Percentiles rank a stretch among this genome's conserved stretches.
phyloP scores from a whole-genome alignment of 2,329 filamentous ascomycete genomes.

The Exophiala bonariae region DNA sequence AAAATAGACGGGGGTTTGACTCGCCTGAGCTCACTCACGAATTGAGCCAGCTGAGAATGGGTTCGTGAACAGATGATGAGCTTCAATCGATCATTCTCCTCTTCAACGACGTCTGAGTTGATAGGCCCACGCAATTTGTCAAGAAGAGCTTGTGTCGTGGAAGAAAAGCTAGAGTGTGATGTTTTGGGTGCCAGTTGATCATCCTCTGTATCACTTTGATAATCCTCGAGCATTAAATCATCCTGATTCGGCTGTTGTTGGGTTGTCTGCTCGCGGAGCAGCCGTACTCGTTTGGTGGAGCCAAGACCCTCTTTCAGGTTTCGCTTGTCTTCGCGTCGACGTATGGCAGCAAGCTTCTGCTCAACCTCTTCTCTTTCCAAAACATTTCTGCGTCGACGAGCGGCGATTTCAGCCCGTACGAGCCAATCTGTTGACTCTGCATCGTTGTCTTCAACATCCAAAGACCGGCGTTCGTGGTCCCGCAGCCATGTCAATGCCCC shows the following conservation, averaged over 20 bases:
- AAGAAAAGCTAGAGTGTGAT: conserved; percentile 58
- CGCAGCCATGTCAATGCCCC: conserved; percentile 89
- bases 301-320: conserved; percentile 5
- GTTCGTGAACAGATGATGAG: conserved; percentile 92
- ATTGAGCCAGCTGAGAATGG: conserved; percentile 87
- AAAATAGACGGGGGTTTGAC: conserved; percentile 78
- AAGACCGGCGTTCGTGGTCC: conserved; percentile 63
- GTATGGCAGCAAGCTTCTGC: conserved; percentile 42
- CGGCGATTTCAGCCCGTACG: conserved; percentile 69
- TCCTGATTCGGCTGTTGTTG: conserved; percentile 52
- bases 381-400: conserved; percentile 66
- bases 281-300: conserved; percentile 15
- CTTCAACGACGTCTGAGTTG: conserved; percentile 43
- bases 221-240: conserved; percentile 75
- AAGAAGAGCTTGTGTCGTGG: conserved; percentile 73
- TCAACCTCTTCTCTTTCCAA: conserved; percentile 72
- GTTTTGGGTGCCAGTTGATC: conserved; percentile 17
- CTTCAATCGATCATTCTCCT: conserved; percentile 68
- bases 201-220: conserved; percentile 62
- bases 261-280: not conserved
- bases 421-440: conserved; percentile 84
- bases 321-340: conserved; percentile 16
- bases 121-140: conserved; percentile 59
- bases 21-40: conserved; percentile 76
- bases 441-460: conserved; percentile 33